phyloP scores from a whole-genome alignment of 2,329 filamentous ascomycete species.

The Cladosporium sp. region DNA sequence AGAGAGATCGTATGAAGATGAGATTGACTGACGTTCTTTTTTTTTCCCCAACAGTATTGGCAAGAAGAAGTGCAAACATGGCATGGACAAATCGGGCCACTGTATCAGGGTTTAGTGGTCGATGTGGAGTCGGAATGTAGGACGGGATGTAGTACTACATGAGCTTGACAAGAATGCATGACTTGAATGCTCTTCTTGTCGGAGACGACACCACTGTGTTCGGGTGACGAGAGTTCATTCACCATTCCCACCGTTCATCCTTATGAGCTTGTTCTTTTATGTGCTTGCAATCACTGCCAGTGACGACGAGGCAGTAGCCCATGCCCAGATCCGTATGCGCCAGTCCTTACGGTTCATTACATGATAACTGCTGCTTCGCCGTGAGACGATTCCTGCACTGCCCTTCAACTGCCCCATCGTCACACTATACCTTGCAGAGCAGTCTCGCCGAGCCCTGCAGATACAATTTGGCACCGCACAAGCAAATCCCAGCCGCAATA shows the following conservation, averaged over 20 bases:
- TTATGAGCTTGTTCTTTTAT: background rate
- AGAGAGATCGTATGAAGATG: background rate
- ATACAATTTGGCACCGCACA: constrained; percentile 9
- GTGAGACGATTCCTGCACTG: background rate
- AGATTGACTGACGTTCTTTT: background rate
- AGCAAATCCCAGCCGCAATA: constrained; percentile 1
- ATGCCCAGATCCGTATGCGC: background rate
- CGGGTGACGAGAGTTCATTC: too few relatives aligned
- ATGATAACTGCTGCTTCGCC: background rate
- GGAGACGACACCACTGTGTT: too few relatives aligned
- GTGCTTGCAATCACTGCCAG: background rate
- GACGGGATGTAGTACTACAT: background rate
- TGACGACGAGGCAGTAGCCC: background rate
- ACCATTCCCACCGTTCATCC: too few relatives aligned
- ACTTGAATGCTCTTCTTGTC: too few relatives aligned
- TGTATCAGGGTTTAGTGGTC: constrained; percentile 3
- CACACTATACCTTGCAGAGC: background rate
- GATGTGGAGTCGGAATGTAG: background rate
- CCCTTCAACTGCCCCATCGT: background rate
- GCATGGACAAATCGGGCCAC: background rate
- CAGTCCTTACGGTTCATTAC: background rate
- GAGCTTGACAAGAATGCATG: too few relatives aligned
- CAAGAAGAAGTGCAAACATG: constrained; percentile 4
- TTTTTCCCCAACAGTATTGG: background rate
- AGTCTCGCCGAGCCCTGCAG: background rate